Conservation (phyloP, 306 rosid species). For the Cyamopsis tetragonoloba region DNA sequence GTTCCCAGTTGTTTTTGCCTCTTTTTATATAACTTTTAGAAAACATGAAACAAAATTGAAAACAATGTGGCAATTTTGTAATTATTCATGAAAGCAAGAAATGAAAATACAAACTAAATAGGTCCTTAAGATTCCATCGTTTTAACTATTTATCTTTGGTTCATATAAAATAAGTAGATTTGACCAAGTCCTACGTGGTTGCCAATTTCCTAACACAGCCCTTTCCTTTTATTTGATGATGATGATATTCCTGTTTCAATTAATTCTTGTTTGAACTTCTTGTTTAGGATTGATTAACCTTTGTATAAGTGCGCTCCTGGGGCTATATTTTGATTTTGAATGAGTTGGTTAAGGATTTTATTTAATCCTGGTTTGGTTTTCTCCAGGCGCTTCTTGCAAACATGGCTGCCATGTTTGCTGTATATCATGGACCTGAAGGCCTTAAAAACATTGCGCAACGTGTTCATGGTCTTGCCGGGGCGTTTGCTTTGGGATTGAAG, state of each 20-base stretch:
- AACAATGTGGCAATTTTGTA: too few relatives aligned
- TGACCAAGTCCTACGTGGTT: too few relatives aligned
- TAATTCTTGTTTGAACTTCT: not conserved
- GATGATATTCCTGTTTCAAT: not conserved
- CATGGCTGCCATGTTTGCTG: slow-evolving; percentile 99
- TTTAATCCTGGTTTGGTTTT: slow-evolving; percentile 23
- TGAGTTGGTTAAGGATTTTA: slow-evolving; percentile 26
- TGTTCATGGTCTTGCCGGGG: slow-evolving; percentile 96
- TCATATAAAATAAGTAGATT: too few relatives aligned
- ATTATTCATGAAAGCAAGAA: too few relatives aligned
- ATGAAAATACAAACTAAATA: too few relatives aligned
- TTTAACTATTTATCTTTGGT: too few relatives aligned
- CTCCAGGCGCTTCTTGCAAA: slow-evolving; percentile 92
- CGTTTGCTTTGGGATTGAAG: slow-evolving; percentile 80
- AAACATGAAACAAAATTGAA: too few relatives aligned
- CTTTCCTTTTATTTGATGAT: too few relatives aligned
- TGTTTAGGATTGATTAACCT: not conserved
- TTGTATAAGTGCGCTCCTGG: not conserved
- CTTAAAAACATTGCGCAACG: slow-evolving; percentile 77
- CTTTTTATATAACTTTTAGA: too few relatives aligned
- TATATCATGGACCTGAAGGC: slow-evolving; percentile 98
- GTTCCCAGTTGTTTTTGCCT: too few relatives aligned
- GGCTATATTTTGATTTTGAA: not conserved
- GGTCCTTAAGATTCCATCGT: too few relatives aligned
- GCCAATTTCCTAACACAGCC: too few relatives aligned